phyloP scores from a whole-genome alignment of 192 early-diverging fungal genomes.

The Backusella luteola region DNA sequence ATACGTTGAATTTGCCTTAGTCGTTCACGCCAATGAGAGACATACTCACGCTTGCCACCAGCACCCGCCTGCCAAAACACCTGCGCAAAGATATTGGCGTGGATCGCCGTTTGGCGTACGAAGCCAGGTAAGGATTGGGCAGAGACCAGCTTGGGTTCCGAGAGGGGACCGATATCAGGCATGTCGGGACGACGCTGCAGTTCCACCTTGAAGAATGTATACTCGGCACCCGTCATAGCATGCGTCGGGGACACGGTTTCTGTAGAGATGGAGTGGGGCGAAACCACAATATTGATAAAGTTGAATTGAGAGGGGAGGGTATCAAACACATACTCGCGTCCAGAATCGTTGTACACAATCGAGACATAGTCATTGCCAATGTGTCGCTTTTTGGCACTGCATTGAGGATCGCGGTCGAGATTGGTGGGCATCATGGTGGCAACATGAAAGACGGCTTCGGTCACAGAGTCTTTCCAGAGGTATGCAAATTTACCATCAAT shows the following conservation, averaged over 20 bases:
- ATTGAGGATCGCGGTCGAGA: constrained; percentile 69
- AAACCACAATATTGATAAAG: constrained; percentile 92
- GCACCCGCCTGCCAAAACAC: constrained; percentile 73
- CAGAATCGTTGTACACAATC: constrained; percentile 93
- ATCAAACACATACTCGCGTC: constrained; percentile 76
- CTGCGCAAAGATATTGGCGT: constrained; percentile 89
- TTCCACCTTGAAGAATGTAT: constrained; percentile 54
- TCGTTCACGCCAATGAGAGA: constrained; percentile 89
- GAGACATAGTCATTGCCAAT: constrained; percentile 98
- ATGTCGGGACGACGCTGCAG: constrained; percentile 74
- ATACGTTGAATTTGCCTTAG: constrained; percentile 89
- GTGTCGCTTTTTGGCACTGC: constrained; percentile 89
- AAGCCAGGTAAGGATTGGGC: constrained; percentile 74
- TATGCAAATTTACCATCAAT: constrained; percentile 85
- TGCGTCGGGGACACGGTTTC: constrained; percentile 19
- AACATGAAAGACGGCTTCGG: constrained; percentile 90
- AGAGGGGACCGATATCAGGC: constrained; percentile 79
- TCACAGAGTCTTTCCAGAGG: constrained; percentile 79
- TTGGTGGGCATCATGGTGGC: constrained; percentile 93
- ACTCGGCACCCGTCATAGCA: constrained; percentile 28
- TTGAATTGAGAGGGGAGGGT: constrained; percentile 95
- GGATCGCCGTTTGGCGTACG: constrained; percentile 80
- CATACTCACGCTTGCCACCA: constrained; percentile 63
- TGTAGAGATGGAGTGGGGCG: constrained; percentile 53
- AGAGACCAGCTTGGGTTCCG: constrained; percentile 81